Evolutionary conservation across 352 stramenopile genomes (phyloP).

Genomic region (Phytopythium montanum): DNA sequence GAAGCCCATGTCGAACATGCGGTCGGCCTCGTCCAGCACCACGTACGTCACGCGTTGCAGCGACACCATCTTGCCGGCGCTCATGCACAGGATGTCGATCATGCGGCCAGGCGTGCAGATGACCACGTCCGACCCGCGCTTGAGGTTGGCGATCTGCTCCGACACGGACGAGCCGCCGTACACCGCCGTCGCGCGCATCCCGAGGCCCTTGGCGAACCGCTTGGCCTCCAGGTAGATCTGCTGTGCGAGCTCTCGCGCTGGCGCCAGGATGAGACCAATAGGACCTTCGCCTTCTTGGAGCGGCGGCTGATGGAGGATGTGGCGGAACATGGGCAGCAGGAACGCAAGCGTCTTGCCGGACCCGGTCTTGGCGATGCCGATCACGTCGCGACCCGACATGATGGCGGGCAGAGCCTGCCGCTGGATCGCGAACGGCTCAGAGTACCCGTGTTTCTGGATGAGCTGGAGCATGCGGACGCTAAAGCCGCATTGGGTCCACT

Average conservation of each 20-base stretch:
- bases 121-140: slow-evolving; percentile 97
- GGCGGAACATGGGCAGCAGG: slow-evolving; percentile 92
- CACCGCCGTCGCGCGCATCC: slow-evolving; percentile 92
- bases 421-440: slow-evolving; percentile 97
- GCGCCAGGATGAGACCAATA: slow-evolving; percentile 98
- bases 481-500: slow-evolving; percentile 97
- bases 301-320: slow-evolving; percentile 93
- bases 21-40: slow-evolving; percentile 98
- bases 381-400: slow-evolving; percentile 98
- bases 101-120: slow-evolving; percentile 98
- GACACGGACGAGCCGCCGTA: slow-evolving; percentile 94
- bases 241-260: slow-evolving; percentile 96
- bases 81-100: slow-evolving; percentile 99
- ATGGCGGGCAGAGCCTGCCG: slow-evolving; percentile 96
- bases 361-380: slow-evolving; percentile 99
- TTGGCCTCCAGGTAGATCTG: slow-evolving; percentile 98
- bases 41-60: slow-evolving; percentile 97
- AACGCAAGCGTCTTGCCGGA: slow-evolving; percentile 92
- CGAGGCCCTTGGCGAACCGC: slow-evolving; percentile 92
- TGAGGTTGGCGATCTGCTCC: slow-evolving; percentile 99
- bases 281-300: slow-evolving; percentile 95
- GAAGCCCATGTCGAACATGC: slow-evolving; percentile 99
- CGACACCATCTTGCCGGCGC: slow-evolving; percentile 94
- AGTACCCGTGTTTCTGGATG: slow-evolving; percentile 92
- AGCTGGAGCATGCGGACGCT: slow-evolving; percentile 94